phyloP scores from a whole-genome alignment of 257 asterid species.

The Leptodermis oblonga region DNA sequence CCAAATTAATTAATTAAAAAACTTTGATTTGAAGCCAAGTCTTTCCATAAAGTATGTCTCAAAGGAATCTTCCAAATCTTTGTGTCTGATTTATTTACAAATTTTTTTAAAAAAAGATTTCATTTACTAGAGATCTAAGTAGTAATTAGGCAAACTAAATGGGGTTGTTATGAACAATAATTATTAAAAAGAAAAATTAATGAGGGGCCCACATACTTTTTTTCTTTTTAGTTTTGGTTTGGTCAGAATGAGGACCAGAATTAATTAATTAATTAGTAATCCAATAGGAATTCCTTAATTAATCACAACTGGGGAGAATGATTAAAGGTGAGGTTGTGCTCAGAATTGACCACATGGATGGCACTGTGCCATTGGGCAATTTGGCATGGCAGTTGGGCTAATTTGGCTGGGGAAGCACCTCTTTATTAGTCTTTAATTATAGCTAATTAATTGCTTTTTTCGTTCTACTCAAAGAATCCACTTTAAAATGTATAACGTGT shows the following conservation, averaged over 20 bases:
- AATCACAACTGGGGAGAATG: constrained; percentile 1
- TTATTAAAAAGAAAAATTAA: not conserved
- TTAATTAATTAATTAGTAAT: not conserved
- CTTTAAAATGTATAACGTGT: too few species aligned
- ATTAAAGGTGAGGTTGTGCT: constrained; percentile 13
- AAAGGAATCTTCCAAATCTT: constrained; percentile 31
- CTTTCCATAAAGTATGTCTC: constrained; percentile 29
- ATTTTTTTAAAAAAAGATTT: too few species aligned
- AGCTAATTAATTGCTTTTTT: too few species aligned
- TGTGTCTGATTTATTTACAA: constrained; percentile 1
- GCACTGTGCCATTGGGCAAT: too few species aligned
- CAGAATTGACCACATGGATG: constrained; percentile 24
- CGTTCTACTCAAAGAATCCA: too few species aligned
- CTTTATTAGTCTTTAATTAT: too few species aligned
- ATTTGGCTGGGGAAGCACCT: too few species aligned
- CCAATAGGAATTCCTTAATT: too few species aligned
- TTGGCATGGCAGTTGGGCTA: too few species aligned
- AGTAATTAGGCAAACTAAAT: constrained; percentile 23
- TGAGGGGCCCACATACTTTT: constrained; percentile 8
- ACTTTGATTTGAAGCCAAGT: constrained; percentile 46
- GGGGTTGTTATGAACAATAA: constrained; percentile 15
- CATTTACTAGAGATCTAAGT: too few species aligned
- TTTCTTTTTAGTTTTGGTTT: constrained; percentile 4
- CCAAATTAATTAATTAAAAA: too few species aligned
- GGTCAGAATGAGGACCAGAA: not conserved